Conservation (phyloP, 345 rosid species). For the Pistacia atlantica region DNA sequence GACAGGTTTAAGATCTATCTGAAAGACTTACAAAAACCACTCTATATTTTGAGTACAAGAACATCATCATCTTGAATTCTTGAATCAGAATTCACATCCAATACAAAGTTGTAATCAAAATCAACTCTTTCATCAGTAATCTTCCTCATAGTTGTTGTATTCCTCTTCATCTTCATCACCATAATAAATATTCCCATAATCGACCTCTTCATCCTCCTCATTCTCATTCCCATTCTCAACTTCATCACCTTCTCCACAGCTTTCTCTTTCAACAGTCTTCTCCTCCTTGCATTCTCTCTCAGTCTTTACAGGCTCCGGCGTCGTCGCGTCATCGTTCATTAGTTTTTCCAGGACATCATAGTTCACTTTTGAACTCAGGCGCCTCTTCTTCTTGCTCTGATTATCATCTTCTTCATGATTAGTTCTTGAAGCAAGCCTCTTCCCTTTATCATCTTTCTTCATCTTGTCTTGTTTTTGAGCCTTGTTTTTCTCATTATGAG, state of each 20-base stretch:
- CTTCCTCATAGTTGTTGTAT: not conserved
- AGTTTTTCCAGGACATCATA: slow-evolving; percentile 7
- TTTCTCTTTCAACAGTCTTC: not conserved
- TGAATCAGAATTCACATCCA: not conserved
- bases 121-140: not conserved
- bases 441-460: not conserved
- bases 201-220: not conserved
- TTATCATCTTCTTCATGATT: not conserved
- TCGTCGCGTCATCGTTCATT: not conserved
- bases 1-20: no score
- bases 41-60: not conserved
- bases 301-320: not conserved
- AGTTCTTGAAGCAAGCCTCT: not conserved
- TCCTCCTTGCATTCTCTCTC: not conserved
- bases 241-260: not conserved
- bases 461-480: not conserved
- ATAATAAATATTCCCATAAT: not conserved
- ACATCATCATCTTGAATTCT: not conserved
- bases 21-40: not conserved
- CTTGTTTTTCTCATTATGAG: not conserved
- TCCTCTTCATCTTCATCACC: not conserved
- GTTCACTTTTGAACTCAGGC: slow-evolving; percentile 5
- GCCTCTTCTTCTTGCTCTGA: not conserved
- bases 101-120: not conserved
- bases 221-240: not conserved